Conservation (phyloP, 2,329 filamentous ascomycete genomes). For the Parastagonospora nodorum region DNA sequence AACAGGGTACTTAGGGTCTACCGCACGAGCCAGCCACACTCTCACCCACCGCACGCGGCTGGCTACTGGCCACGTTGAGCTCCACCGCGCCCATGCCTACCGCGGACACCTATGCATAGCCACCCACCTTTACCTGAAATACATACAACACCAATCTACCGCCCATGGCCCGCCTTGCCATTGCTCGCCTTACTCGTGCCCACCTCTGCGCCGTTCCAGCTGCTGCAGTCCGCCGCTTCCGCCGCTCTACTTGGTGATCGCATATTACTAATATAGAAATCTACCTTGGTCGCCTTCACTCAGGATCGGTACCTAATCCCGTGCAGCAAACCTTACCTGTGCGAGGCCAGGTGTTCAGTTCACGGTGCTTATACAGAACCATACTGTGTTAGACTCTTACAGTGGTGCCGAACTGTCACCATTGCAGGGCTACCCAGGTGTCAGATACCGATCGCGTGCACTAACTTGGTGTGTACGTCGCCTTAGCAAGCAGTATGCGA, state of each 20-base stretch:
- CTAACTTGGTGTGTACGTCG: too few species aligned
- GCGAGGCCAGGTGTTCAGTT: constrained; percentile 36
- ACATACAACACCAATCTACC: neutral
- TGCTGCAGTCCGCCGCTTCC: constrained; percentile 17
- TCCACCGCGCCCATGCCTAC: constrained; percentile 4
- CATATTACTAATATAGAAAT: constrained; percentile 33
- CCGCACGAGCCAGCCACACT: neutral
- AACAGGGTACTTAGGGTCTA: constrained; percentile 16
- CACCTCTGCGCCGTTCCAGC: constrained; percentile 8
- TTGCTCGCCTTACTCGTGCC: neutral
- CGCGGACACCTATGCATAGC: neutral
- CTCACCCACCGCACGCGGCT: neutral
- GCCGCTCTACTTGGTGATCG: constrained; percentile 4
- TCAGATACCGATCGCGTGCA: too few species aligned
- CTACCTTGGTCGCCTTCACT: constrained; percentile 7
- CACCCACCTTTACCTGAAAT: neutral
- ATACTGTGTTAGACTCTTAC: too few species aligned
- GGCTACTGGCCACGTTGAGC: constrained; percentile 31
- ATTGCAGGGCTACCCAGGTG: too few species aligned
- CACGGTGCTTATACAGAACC: constrained; percentile 1
- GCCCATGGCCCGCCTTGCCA: neutral
- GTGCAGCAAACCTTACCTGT: neutral
- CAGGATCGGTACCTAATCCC: neutral
- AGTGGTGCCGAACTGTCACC: too few species aligned
- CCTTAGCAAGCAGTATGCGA: too few species aligned